Percentiles rank a stretch among this genome's conserved stretches.
These are phyloP conservation scores for Astrothelium subdiscretum DNA, from an alignment of 495 filamentous ascomycete species.

Conservation along the genomic window DNA sequence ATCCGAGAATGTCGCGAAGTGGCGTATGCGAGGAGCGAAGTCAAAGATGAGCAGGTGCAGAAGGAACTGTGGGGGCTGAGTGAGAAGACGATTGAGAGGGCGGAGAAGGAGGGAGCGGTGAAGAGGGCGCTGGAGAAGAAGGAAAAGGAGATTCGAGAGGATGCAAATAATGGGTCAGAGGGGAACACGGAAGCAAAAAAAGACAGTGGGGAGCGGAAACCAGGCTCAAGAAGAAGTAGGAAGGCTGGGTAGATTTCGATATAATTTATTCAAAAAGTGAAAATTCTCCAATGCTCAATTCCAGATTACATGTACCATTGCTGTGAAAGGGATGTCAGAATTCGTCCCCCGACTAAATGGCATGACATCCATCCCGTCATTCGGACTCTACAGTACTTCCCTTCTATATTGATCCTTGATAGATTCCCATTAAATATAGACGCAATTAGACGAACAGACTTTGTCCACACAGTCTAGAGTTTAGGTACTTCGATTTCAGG, in stretches of 20 bases:
- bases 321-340: too few species aligned
- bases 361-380: too few species aligned
- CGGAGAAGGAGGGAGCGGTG: conserved; percentile 70
- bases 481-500: background rate
- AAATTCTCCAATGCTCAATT: background rate
- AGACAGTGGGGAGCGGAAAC: conserved; percentile 3
- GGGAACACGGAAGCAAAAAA: conserved; percentile 1
- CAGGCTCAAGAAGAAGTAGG: conserved; percentile 1
- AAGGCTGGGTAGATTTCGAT: background rate
- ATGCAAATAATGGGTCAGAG: conserved; percentile 14
- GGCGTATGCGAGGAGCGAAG: conserved; percentile 52
- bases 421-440: background rate
- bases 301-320: background rate
- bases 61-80: conserved; percentile 81
- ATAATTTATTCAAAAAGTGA: background rate
- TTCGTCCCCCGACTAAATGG: too few species aligned
- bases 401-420: background rate
- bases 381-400: too few species aligned
- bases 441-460: background rate
- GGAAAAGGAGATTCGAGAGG: conserved; percentile 41
- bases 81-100: conserved; percentile 69
- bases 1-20: conserved; percentile 83
- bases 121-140: conserved; percentile 58
- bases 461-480: background rate
- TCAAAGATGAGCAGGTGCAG: conserved; percentile 65